Conservation (phyloP, 2,329 filamentous ascomycete species). For the Fusarium domesticum region DNA sequence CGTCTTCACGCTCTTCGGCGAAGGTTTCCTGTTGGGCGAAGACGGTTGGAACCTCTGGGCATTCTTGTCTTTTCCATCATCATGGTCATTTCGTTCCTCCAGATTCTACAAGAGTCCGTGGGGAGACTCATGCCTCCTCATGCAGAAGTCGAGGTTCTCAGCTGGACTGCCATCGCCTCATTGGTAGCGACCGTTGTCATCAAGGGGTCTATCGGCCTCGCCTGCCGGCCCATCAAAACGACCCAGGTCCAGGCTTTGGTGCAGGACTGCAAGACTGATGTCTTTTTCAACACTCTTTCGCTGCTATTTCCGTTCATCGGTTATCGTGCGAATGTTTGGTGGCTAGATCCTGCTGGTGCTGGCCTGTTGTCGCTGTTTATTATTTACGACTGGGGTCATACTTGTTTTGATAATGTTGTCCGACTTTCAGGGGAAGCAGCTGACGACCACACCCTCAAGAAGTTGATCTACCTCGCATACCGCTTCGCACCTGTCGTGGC, state of each 20-base stretch:
- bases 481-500: slow-evolving; percentile 33
- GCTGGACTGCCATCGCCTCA: slow-evolving; percentile 36
- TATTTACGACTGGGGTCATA: slow-evolving; percentile 66
- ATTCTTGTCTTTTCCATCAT: slow-evolving; percentile 77
- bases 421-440: slow-evolving; percentile 34
- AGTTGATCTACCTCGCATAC: slow-evolving; percentile 34
- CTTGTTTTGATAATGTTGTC: slow-evolving; percentile 36
- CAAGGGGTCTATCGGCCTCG: slow-evolving; percentile 78
- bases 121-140: slow-evolving; percentile 57
- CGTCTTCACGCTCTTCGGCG: slow-evolving; percentile 49
- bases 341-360: slow-evolving; percentile 62
- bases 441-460: slow-evolving; percentile 29
- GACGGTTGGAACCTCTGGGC: slow-evolving; percentile 68
- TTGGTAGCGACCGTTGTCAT: slow-evolving; percentile 73
- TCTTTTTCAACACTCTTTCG: slow-evolving; percentile 83
- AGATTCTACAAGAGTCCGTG: slow-evolving; percentile 68
- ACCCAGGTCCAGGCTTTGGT: slow-evolving; percentile 72
- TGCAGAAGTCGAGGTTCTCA: slow-evolving; percentile 42
- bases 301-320: slow-evolving; percentile 79
- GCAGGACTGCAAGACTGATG: slow-evolving; percentile 56
- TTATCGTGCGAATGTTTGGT: slow-evolving; percentile 58
- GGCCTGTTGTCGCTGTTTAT: slow-evolving; percentile 62
- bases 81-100: slow-evolving; percentile 78
- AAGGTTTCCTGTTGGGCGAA: slow-evolving; percentile 68
- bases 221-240: slow-evolving; percentile 78